Conservation (phyloP, 306 rosid genomes). For the Senna siamea region DNA sequence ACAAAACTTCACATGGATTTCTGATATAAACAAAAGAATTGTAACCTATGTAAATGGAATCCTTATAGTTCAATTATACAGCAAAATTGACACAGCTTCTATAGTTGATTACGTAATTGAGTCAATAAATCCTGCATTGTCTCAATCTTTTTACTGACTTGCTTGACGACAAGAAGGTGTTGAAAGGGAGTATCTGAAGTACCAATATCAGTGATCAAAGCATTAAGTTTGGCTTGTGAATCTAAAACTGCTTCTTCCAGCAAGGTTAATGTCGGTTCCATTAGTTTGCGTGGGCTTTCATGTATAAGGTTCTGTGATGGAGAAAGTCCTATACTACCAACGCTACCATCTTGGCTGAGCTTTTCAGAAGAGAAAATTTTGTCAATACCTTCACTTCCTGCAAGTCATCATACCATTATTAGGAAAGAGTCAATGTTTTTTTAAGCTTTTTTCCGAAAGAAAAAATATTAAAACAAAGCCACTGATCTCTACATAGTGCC, state of each 20-base stretch:
- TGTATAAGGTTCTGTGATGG: conserved; percentile 47
- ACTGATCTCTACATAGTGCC: not conserved
- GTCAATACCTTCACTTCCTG: conserved; percentile 93
- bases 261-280: conserved; percentile 66
- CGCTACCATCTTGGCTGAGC: conserved; percentile 57
- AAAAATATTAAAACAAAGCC: no score
- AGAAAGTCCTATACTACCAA: conserved; percentile 54
- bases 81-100: conserved; percentile 38
- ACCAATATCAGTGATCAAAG: conserved; percentile 49
- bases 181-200: conserved; percentile 57
- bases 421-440: not conserved
- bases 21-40: conserved; percentile 58
- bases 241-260: conserved; percentile 74
- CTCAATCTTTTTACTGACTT: conserved; percentile 70
- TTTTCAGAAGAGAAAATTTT: conserved; percentile 72
- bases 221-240: conserved; percentile 63
- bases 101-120: conserved; percentile 65
- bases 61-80: conserved; percentile 37
- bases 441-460: not conserved
- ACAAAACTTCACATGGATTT: conserved; percentile 45
- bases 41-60: conserved; percentile 47
- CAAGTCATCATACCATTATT: conserved; percentile 37
- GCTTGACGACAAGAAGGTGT: conserved; percentile 53
- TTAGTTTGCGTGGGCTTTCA: conserved; percentile 51
- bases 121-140: conserved; percentile 67